A percentile compares a stretch with the other conserved stretches of the same genome.
These are phyloP conservation scores for Gracilaria vermiculophylla DNA, from an alignment of 23 red algal genomes.

Conservation along the genomic window DNA sequence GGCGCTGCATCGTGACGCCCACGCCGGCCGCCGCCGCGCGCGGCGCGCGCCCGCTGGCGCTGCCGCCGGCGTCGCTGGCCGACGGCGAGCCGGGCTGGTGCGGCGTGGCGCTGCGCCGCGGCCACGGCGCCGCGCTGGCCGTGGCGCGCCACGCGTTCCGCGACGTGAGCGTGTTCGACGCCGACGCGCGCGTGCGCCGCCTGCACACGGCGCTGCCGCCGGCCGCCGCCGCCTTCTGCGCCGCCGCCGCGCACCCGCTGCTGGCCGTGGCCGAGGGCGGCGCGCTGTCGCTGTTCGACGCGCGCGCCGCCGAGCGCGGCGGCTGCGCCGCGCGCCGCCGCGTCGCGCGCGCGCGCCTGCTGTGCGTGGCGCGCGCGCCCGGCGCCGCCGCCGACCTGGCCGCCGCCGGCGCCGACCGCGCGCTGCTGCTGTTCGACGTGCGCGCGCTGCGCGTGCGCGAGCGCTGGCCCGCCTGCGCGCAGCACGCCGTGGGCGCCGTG, in stretches of 20 bases:
- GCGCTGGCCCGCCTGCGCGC: conserved; percentile 55
- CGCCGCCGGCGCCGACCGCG: conserved; percentile 58
- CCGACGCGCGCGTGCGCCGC: conserved; percentile 2
- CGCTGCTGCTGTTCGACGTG: conserved; percentile 62
- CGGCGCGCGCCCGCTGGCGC: neutral
- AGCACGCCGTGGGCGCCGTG: conserved; percentile 57
- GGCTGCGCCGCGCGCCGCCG: neutral
- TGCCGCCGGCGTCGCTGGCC: conserved; percentile 2
- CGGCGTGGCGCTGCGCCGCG: conserved; percentile 38
- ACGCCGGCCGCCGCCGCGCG: neutral
- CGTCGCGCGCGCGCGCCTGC: conserved; percentile 5
- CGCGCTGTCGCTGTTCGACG: conserved; percentile 58
- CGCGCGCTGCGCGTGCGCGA: conserved; percentile 38
- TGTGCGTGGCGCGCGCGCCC: neutral
- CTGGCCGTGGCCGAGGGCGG: conserved; percentile 43
- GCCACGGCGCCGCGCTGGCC: neutral
- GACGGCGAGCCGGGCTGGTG: conserved; percentile 52
- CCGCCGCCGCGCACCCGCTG: neutral
- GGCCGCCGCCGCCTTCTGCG: conserved; percentile 15
- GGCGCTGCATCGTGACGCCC: conserved; percentile 27
- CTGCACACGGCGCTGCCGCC: conserved; percentile 11
- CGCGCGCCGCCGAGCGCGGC: conserved; percentile 18
- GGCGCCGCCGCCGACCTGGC: neutral
- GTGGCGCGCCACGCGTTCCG: conserved; percentile 28
- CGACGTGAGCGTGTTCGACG: conserved; percentile 55